Evolutionary conservation across 306 rosid genomes (phyloP).

Genomic region (Glycine soja): DNA sequence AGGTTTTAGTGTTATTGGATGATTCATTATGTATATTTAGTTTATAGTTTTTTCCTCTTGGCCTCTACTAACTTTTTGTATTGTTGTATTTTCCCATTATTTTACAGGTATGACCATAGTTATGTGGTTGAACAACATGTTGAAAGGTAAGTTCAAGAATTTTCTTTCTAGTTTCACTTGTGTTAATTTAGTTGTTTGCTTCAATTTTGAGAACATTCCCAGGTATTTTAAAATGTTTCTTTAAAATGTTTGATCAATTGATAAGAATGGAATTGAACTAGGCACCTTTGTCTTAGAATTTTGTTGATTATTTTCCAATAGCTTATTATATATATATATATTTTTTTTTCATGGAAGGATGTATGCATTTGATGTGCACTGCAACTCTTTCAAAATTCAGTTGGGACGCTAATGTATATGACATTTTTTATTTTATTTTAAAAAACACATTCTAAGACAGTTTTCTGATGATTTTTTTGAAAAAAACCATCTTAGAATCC

Average conservation of each 20-base stretch:
- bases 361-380: constrained; percentile 98
- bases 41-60: too few species aligned
- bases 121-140: constrained; percentile 99
- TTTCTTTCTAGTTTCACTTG: constrained; percentile 31
- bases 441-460: too few species aligned
- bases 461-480: too few species aligned
- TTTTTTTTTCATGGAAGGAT: constrained; percentile 70
- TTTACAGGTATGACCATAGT: constrained; percentile 96
- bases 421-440: too few species aligned
- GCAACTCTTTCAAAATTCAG: constrained; percentile 99
- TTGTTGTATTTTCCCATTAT: constrained; percentile 33
- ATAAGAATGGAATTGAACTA: constrained; percentile 4
- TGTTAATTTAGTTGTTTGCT: constrained; percentile 36
- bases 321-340: constrained; percentile 48
- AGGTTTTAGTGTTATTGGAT: constrained; percentile 6
- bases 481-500: too few species aligned
- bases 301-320: constrained; percentile 33
- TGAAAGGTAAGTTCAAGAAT: constrained; percentile 74
- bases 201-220: constrained; percentile 34
- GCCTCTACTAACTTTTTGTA: constrained; percentile 34
- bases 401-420: too few species aligned
- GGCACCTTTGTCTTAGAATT: constrained; percentile 24
- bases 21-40: constrained; percentile 11
- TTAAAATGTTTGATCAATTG: constrained; percentile 32
- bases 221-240: constrained; percentile 32